phyloP scores from a whole-genome alignment of 345 rosid species.

The Dovyalis caffra region DNA sequence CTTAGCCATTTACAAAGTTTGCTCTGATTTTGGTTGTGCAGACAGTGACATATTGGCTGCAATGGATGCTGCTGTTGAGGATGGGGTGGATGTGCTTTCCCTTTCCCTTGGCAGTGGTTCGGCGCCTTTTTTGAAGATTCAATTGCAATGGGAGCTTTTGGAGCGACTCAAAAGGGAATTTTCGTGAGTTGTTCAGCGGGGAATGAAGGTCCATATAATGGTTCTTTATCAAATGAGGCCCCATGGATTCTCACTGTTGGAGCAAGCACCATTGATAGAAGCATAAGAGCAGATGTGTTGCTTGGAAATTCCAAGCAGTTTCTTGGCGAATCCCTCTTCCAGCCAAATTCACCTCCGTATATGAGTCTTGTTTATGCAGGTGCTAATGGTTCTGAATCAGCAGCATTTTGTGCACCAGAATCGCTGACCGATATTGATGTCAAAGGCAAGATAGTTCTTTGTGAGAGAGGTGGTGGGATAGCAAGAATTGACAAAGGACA shows the following conservation, averaged over 20 bases:
- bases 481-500: conserved; percentile 10
- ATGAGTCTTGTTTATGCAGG: conserved; percentile 6
- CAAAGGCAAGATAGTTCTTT: conserved; percentile 15
- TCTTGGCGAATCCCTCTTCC: conserved; percentile 12
- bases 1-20: conserved; percentile 62
- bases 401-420: background rate
- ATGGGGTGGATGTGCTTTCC: conserved; percentile 63
- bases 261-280: conserved; percentile 35
- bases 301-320: conserved; percentile 24
- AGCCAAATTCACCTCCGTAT: background rate
- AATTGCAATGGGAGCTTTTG: conserved; percentile 31
- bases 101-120: conserved; percentile 48
- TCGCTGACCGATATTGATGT: background rate
- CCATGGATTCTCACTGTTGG: conserved; percentile 44
- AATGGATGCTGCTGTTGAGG: conserved; percentile 58
- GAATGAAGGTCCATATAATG: conserved; percentile 27
- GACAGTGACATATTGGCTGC: conserved; percentile 58
- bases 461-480: conserved; percentile 1
- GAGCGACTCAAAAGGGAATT: conserved; percentile 30
- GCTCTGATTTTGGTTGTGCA: conserved; percentile 46
- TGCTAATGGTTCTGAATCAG: background rate
- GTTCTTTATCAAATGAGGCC: conserved; percentile 25
- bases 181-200: conserved; percentile 39
- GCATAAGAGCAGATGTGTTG: conserved; percentile 22
- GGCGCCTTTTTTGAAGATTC: conserved; percentile 28